phyloP scores from a whole-genome alignment of 768 basidiomycete genomes.

The Podaxis rugospora region DNA sequence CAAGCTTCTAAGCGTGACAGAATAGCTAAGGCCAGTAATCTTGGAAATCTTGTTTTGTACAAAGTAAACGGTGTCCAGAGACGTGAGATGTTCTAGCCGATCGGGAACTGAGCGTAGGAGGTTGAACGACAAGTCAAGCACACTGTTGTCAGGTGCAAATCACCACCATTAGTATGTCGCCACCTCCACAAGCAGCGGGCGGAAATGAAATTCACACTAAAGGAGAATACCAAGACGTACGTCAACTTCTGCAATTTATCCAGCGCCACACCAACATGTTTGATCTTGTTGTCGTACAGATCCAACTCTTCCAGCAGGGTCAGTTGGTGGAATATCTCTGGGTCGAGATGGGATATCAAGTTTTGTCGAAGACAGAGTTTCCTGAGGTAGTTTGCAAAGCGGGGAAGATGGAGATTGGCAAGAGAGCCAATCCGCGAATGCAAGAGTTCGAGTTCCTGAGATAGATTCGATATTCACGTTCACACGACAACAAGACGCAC shows the following conservation, averaged over 20 bases:
- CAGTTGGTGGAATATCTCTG: constrained; percentile 64
- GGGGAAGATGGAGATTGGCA: constrained; percentile 57
- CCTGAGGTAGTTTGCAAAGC: constrained; percentile 68
- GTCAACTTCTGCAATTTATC: constrained; percentile 48
- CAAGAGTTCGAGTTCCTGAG: constrained; percentile 81
- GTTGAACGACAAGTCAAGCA: constrained; percentile 94
- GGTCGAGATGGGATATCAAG: constrained; percentile 66
- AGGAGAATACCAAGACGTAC: constrained; percentile 34
- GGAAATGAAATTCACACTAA: not conserved
- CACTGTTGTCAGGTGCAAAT: constrained; percentile 35
- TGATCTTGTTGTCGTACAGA: constrained; percentile 94
- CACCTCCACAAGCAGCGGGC: not conserved
- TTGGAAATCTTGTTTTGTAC: constrained; percentile 93
- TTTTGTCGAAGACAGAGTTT: constrained; percentile 87
- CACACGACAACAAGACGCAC: not conserved
- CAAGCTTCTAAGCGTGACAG: constrained; percentile 63
- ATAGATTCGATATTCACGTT: not conserved
- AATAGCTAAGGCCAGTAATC: constrained; percentile 62
- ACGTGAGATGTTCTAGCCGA: constrained; percentile 48
- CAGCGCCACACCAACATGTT: constrained; percentile 63
- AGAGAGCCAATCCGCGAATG: constrained; percentile 75
- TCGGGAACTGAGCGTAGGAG: constrained; percentile 71
- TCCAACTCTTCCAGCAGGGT: constrained; percentile 83
- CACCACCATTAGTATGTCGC: constrained; percentile 2
- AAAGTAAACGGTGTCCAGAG: constrained; percentile 81